Base-by-base conservation (phyloP, 305 asterid genomes). In the Fraxinus velutina region DNA sequence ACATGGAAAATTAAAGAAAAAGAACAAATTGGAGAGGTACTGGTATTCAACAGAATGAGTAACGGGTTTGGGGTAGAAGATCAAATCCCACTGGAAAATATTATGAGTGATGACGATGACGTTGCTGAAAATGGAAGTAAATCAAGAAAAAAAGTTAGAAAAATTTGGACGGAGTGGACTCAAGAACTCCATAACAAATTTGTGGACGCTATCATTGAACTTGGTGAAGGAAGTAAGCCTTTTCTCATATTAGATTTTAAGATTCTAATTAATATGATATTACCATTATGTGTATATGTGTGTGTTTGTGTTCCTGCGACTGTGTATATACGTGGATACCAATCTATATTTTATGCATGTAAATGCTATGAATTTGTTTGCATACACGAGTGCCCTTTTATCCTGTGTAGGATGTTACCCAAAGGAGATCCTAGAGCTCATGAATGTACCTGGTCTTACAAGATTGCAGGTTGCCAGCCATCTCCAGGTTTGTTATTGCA, bases 201-300 rank as follows among this genome's bases (percentile, higher is more conserved):
- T 80, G 73, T 85, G 78, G 81, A 78, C 17, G 96, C 89, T n/a
- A 83, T 87, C 19, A 33, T 0, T 9, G 17, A 78, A 37, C 95
- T 91, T 22, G 98, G 93, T 57, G 92, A 91, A 60, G 98, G 97
- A 88, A 86, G 97, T 91, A 88, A 5, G 90, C 27, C 5, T 57
- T 64, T 30, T 30, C 75, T 47, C 15, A 10, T 29, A 44, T 0
- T 21, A 68, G 3, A 13, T 1, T 1, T 78, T 71, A 27, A 0
- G 3, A 33, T 77, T 29, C 12, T 64, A 22, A 72, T 64, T 39
- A 6, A 47, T 79, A 8, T 24, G 7, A n/a, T 13, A 9, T 30
- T 44, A 22, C 10, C 55, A n/a, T 24, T 2, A 2, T 44, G 55
- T 9, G 15, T 39, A 2, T 39, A 39, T 9, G 9, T 39, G 15